Base-by-base conservation (phyloP, 2,329 filamentous ascomycete genomes). In the Botrytis elliptica region DNA sequence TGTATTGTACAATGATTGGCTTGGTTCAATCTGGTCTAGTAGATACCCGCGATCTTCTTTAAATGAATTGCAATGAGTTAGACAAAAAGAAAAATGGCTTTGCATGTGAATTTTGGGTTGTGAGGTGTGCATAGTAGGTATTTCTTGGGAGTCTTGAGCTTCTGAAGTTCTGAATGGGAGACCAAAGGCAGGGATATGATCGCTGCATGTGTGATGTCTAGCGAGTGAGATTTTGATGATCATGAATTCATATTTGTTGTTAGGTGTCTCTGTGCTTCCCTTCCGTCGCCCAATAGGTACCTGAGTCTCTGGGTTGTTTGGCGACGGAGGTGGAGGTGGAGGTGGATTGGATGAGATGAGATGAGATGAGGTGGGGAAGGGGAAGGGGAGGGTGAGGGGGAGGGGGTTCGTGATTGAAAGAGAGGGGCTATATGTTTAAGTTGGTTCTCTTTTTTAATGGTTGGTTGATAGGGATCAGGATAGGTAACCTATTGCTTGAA, bases 21-120 rank as follows among this genome's bases (percentile, higher is more conserved):
- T 33, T 40, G 22, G 33, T 67, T 52, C 64, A 18, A 22, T 52
- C 44, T 38, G 44, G 66, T 44, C 49, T 42, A 59, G 66, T 69
- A 57, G n/a, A 52, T 67, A 49, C 44, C 64, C 64, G 33, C n/a
- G 44, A n/a, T 29, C 42, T 33, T 67, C 29, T 67, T 38, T 52
- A 36, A 38, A 64, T 46, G 62, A 22, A 64, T 64, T 64, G 62
- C 40, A 29, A 44, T 44, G n/a, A 64, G 40, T 44, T 64, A 44
- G 40, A 64, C 20, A 33, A 44, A 33, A 33, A 33, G 33, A 33
- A 33, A 4, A 33, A 33, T 33, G 33, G 33, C 7, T 6, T 16
- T 40, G 7, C 10, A 8, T 62, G 59, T 62, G 59, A 59, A 12
- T 36, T 2, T 4, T 22, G 16, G 4, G 8, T 6, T 59, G 3